These are phyloP conservation scores for Sordariomycetes sp. DNA, from an alignment of 2,329 filamentous ascomycete species.

Conservation along the genomic window DNA sequence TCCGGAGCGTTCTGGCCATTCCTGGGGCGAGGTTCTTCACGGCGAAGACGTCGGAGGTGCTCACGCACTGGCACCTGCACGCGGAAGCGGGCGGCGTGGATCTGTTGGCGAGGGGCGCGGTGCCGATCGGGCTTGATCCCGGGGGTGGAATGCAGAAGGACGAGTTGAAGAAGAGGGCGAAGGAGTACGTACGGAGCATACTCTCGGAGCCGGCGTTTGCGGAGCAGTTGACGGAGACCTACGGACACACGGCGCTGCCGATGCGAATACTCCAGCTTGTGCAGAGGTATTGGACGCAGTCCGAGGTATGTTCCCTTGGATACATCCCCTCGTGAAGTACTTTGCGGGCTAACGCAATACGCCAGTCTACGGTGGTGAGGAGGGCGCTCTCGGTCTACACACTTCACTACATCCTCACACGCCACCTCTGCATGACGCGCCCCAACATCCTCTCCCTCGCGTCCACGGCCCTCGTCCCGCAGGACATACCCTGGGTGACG, in stretches of 20 bases:
- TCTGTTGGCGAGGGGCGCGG: slow-evolving; percentile 28
- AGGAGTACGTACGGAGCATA: slow-evolving; percentile 38
- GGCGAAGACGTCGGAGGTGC: slow-evolving; percentile 32
- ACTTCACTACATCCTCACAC: slow-evolving; percentile 46
- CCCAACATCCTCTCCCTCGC: slow-evolving; percentile 29
- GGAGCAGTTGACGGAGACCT: slow-evolving; percentile 36
- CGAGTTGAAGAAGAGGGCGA: slow-evolving; percentile 31
- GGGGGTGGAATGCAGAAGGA: slow-evolving; percentile 28
- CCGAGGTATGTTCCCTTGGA: slow-evolving; percentile 23
- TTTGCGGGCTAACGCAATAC: background rate
- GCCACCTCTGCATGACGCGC: slow-evolving; percentile 40
- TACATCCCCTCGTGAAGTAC: background rate
- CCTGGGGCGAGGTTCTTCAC: slow-evolving; percentile 39
- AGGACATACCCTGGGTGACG: slow-evolving; percentile 33
- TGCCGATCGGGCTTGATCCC: slow-evolving; percentile 39
- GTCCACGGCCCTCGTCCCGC: slow-evolving; percentile 29
- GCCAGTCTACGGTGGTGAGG: slow-evolving; percentile 36
- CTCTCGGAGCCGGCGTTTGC: slow-evolving; percentile 35
- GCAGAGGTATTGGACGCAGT: slow-evolving; percentile 33
- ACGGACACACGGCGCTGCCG: slow-evolving; percentile 33
- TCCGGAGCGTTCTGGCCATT: slow-evolving; percentile 33
- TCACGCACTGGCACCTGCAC: slow-evolving; percentile 40
- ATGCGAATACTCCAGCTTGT: slow-evolving; percentile 33
- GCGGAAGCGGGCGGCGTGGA: slow-evolving; percentile 24
- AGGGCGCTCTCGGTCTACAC: slow-evolving; percentile 42